phyloP scores from a whole-genome alignment of 352 stramenopile species.

The Thalassiosira oceanica region DNA sequence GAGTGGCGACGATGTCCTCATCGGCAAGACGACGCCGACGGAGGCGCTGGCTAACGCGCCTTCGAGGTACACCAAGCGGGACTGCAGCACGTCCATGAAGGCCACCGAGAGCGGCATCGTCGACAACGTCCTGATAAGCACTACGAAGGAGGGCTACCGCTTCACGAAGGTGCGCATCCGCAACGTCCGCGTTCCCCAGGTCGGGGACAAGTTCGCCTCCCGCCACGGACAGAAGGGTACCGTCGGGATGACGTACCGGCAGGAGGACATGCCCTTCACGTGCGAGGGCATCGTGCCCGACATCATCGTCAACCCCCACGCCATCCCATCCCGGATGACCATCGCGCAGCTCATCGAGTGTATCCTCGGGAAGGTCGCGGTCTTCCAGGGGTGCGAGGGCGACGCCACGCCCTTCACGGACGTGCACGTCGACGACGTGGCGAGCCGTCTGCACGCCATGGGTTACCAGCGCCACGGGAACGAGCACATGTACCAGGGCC shows the following conservation, averaged over 20 bases:
- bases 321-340: constrained; percentile 99
- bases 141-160: constrained; percentile 93
- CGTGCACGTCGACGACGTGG: constrained; percentile 97
- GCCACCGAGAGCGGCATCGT: constrained; percentile 98
- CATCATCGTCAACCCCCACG: constrained; percentile 99
- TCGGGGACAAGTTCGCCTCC: constrained; percentile 94
- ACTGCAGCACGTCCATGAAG: constrained; percentile 95
- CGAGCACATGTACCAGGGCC: constrained; percentile 98
- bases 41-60: constrained; percentile 69
- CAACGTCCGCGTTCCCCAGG: constrained; percentile 82
- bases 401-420: constrained; percentile 99
- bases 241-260: constrained; percentile 98
- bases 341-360: constrained; percentile 99
- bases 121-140: constrained; percentile 98
- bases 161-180: constrained; percentile 96
- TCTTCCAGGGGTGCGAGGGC: constrained; percentile 94
- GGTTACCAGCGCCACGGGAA: constrained; percentile 99
- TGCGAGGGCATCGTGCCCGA: constrained; percentile 98
- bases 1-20: constrained; percentile 97
- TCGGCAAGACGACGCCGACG: constrained; percentile 96
- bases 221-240: constrained; percentile 94
- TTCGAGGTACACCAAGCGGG: constrained; percentile 92
- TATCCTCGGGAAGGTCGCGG: constrained; percentile 97
- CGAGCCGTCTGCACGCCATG: constrained; percentile 86
- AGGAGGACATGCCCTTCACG: constrained; percentile 99